Percentiles rank a stretch among this genome's conserved stretches.
Conservation (phyloP, 306 rosid species). For the Citrullus amarus region DNA sequence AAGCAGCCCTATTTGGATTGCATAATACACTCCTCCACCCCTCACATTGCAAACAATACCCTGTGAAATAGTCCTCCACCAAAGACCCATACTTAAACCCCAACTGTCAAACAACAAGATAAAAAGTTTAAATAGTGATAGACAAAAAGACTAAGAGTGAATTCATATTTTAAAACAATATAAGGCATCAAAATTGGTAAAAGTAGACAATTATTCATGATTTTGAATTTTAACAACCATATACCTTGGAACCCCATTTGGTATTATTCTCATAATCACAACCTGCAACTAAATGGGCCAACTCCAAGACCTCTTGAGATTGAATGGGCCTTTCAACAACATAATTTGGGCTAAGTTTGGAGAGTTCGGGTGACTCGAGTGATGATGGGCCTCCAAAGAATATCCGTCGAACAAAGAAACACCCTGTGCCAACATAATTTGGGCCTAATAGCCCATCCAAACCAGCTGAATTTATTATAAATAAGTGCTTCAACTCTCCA, state of each 20-base stretch:
- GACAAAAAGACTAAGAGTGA: too few relatives aligned
- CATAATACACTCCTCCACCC: constrained; percentile 28
- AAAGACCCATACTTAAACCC: constrained; percentile 29
- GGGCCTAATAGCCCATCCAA: constrained; percentile 24
- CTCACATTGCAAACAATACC: constrained; percentile 13
- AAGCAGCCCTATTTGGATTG: constrained; percentile 24
- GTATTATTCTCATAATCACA: constrained; percentile 21
- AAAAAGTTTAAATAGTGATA: too few relatives aligned
- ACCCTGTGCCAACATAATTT: constrained; percentile 16
- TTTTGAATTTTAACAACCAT: not conserved
- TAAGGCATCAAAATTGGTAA: too few relatives aligned
- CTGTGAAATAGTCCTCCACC: constrained; percentile 22
- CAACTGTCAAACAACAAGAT: not conserved
- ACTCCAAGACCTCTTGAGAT: not conserved
- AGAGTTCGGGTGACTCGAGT: constrained; percentile 3
- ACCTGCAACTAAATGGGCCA: constrained; percentile 18
- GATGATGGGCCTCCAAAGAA: constrained; percentile 28
- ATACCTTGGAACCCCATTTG: constrained; percentile 32
- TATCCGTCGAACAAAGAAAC: constrained; percentile 19
- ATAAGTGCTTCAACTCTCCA: not conserved
- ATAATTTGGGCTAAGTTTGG: not conserved
- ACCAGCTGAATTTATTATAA: constrained; percentile 1
- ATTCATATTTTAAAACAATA: too few relatives aligned
- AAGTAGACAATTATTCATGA: too few relatives aligned
- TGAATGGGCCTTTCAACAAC: constrained; percentile 15